These are phyloP conservation scores for Cryphonectria parasitica DNA, from an alignment of 2,329 filamentous ascomycete genomes.

Conservation along the genomic window DNA sequence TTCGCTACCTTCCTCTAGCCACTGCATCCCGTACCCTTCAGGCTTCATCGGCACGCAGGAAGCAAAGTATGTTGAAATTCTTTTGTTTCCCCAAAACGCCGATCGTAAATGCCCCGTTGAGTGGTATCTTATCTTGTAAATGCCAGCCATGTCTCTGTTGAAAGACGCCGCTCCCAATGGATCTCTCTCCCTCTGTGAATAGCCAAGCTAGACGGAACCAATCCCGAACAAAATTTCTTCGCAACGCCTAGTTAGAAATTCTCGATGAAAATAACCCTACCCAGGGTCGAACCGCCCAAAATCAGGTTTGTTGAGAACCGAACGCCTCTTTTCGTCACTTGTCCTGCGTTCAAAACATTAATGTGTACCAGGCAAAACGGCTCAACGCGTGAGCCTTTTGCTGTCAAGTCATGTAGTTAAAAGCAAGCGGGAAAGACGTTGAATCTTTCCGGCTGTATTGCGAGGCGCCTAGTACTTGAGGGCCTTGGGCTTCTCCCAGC, in stretches of 20 bases:
- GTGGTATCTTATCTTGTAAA: conserved; percentile 40
- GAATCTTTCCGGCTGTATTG: conserved; percentile 35
- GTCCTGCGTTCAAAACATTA: conserved; percentile 24
- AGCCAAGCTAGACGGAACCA: neutral
- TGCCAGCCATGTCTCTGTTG: conserved; percentile 40
- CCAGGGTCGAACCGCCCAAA: conserved; percentile 35
- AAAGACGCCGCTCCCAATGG: conserved; percentile 37
- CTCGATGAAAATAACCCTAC: neutral
- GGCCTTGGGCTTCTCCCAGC: conserved; percentile 96
- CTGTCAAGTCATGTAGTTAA: conserved; percentile 12
- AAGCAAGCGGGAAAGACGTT: conserved; percentile 34
- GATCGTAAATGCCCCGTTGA: conserved; percentile 39
- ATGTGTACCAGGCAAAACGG: conserved; percentile 10
- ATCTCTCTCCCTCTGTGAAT: conserved; percentile 7
- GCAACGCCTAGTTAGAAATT: conserved; percentile 8
- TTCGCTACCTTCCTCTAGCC: conserved; percentile 13
- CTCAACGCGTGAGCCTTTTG: neutral
- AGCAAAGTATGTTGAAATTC: conserved; percentile 43
- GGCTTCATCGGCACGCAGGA: conserved; percentile 30
- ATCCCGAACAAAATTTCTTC: conserved; percentile 2
- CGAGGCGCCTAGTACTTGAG: conserved; percentile 76
- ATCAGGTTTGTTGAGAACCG: conserved; percentile 44
- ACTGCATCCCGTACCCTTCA: conserved; percentile 17
- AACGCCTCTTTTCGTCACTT: conserved; percentile 37
- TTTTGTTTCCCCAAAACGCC: conserved; percentile 42